These are phyloP conservation scores for Limnomonas spitsbergensis DNA, from an alignment of 139 green algal species.

Conservation along the genomic window DNA sequence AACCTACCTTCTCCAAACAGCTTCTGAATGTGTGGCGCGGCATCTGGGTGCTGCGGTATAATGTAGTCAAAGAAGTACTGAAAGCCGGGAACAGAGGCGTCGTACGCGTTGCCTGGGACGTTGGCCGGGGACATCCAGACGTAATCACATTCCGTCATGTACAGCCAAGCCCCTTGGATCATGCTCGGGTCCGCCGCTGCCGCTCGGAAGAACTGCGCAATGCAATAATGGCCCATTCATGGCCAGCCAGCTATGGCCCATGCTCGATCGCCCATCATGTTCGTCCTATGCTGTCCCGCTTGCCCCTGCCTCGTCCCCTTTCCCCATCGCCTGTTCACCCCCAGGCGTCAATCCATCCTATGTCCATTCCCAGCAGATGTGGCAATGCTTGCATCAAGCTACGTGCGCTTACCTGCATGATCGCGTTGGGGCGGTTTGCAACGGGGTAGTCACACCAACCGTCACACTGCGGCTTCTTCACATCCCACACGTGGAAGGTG, in stretches of 20 bases:
- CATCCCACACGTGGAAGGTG: conserved; percentile 49
- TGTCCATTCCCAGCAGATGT: no score
- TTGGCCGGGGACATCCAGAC: conserved; percentile 69
- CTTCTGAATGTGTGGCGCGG: conserved; percentile 18
- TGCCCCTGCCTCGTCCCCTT: no score
- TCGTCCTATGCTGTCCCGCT: no score
- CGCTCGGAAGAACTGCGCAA: conserved; percentile 27
- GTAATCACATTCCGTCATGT: conserved; percentile 86
- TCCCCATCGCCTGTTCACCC: no score
- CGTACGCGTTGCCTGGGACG: conserved; percentile 44
- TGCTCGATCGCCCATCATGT: no score
- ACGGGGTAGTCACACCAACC: conserved; percentile 86
- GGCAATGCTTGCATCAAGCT: no score
- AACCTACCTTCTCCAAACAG: conserved; percentile 9
- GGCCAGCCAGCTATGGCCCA: no score
- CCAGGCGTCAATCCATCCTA: no score
- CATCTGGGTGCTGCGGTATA: conserved; percentile 39
- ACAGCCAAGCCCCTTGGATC: conserved; percentile 75
- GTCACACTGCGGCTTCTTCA: conserved; percentile 61
- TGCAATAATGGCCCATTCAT: no score
- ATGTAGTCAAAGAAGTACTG: conserved; percentile 81
- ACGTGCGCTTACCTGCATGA: conserved; percentile 43
- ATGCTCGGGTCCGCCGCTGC: conserved; percentile 52
- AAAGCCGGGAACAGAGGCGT: conserved; percentile 28
- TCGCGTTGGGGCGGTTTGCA: conserved; percentile 75